Percentiles rank a stretch among this genome's conserved stretches.
phyloP scores from a whole-genome alignment of 768 basidiomycete species.

The Auricularia heimuer region DNA sequence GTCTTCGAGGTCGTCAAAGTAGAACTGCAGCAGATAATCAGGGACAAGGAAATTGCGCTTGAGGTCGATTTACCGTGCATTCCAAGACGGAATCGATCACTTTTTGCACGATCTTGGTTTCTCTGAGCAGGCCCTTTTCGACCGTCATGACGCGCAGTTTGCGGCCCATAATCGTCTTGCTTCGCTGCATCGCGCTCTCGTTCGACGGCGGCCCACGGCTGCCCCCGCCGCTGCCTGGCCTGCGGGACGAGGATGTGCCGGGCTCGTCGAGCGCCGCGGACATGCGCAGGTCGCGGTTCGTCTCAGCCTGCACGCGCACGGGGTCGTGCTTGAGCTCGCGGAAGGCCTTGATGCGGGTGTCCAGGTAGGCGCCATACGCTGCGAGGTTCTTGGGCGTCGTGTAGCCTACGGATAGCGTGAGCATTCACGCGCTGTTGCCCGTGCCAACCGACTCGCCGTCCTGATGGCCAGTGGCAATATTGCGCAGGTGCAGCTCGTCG shows the following conservation, averaged over 20 bases:
- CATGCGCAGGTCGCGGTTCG: constrained; percentile 75
- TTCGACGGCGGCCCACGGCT: neutral
- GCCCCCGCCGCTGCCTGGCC: constrained; percentile 18
- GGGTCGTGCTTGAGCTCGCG: constrained; percentile 90
- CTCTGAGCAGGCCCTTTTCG: constrained; percentile 88
- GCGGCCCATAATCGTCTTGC: constrained; percentile 71
- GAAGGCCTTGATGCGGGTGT: constrained; percentile 79
- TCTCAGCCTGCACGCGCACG: constrained; percentile 86
- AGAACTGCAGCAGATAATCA: constrained; percentile 49
- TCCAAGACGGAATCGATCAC: constrained; percentile 84
- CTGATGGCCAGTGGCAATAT: constrained; percentile 76
- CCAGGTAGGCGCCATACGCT: constrained; percentile 81
- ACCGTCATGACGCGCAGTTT: constrained; percentile 88
- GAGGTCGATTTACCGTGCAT: constrained; percentile 56
- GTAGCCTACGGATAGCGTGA: constrained; percentile 48
- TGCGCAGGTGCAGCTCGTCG: constrained; percentile 72
- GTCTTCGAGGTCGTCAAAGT: constrained; percentile 86
- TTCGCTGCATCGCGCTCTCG: constrained; percentile 30
- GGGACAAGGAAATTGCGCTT: constrained; percentile 5
- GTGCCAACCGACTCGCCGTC: constrained; percentile 49
- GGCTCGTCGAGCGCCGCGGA: constrained; percentile 50
- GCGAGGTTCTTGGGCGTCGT: constrained; percentile 76
- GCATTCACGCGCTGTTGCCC: neutral
- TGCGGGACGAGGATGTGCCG: constrained; percentile 23
- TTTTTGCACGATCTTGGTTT: constrained; percentile 82